A percentile compares a stretch with the other conserved stretches of the same genome.
Evolutionary conservation across 805 yeast genomes (phyloP).

Genomic region (Kodamaea nitidulidarum): DNA sequence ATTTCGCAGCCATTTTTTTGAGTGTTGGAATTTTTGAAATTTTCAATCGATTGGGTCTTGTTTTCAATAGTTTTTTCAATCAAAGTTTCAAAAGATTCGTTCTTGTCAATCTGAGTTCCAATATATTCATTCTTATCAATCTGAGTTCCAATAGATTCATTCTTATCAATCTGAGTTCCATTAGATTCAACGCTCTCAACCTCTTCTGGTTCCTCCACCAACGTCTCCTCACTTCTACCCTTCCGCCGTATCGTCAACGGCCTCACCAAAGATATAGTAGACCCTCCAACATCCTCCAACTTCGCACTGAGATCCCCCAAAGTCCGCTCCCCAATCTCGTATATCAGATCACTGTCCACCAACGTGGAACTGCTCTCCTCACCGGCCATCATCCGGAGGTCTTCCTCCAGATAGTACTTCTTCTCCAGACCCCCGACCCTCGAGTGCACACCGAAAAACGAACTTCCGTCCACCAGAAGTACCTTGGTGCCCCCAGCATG

Average conservation of each 20-base stretch:
- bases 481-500: conserved; percentile 32
- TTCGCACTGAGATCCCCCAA: background rate
- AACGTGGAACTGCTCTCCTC: conserved; percentile 17
- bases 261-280: conserved; percentile 6
- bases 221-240: conserved; percentile 3
- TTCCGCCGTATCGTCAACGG: conserved; percentile 8
- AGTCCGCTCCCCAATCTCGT: background rate
- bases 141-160: background rate
- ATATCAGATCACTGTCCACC: conserved; percentile 8
- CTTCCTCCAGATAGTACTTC: conserved; percentile 29
- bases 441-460: conserved; percentile 56
- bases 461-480: conserved; percentile 50
- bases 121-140: too few species aligned
- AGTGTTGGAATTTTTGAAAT: too few species aligned
- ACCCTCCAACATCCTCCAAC: background rate
- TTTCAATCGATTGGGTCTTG: too few species aligned
- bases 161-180: background rate
- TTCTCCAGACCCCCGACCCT: conserved; percentile 27
- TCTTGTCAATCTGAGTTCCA: too few species aligned
- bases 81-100: too few species aligned
- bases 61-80: too few species aligned
- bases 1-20: too few species aligned
- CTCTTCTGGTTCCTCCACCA: background rate
- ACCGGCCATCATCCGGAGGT: conserved; percentile 20
- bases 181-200: background rate